Conservation (phyloP, 2,329 filamentous ascomycete genomes). For the Penicillium italicum region DNA sequence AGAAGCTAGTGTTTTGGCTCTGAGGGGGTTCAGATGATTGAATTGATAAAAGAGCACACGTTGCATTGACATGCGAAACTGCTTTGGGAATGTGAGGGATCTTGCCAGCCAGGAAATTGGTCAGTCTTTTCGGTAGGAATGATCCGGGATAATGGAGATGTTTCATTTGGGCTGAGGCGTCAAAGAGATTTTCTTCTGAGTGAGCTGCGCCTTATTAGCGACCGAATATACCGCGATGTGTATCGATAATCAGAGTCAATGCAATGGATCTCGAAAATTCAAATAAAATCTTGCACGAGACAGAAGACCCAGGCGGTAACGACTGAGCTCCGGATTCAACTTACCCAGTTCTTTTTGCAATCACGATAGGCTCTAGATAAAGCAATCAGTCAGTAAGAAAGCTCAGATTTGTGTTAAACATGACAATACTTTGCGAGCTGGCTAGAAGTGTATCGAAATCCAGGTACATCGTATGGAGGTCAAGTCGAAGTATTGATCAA, state of each 20-base stretch:
- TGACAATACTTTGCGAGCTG: not conserved
- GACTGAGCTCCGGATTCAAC: slow-evolving; percentile 27
- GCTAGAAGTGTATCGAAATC: not conserved
- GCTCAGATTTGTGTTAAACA: not conserved
- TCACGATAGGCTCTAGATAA: slow-evolving; percentile 75
- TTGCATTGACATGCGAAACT: not conserved
- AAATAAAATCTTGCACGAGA: no score
- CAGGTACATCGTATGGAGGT: slow-evolving; percentile 2
- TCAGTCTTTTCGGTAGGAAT: not conserved
- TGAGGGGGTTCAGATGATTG: not conserved
- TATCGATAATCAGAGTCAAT: not conserved
- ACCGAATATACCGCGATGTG: not conserved
- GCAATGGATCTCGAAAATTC: not conserved
- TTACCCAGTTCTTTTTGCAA: slow-evolving; percentile 92
- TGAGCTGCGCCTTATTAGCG: slow-evolving; percentile 4
- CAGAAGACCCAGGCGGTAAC: not conserved
- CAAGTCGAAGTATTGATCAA: not conserved
- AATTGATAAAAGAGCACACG: not conserved
- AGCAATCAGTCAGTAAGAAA: slow-evolving; percentile 7
- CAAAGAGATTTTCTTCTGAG: slow-evolving; percentile 7
- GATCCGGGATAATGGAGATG: not conserved
- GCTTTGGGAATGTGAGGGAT: not conserved
- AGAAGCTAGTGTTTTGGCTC: not conserved
- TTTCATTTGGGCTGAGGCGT: not conserved
- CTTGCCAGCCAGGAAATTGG: not conserved